Evolutionary conservation across 2,329 filamentous ascomycete genomes (phyloP), one percentile per base, ranked within the genome.

Genomic region (Simplicillium sp.): DNA sequence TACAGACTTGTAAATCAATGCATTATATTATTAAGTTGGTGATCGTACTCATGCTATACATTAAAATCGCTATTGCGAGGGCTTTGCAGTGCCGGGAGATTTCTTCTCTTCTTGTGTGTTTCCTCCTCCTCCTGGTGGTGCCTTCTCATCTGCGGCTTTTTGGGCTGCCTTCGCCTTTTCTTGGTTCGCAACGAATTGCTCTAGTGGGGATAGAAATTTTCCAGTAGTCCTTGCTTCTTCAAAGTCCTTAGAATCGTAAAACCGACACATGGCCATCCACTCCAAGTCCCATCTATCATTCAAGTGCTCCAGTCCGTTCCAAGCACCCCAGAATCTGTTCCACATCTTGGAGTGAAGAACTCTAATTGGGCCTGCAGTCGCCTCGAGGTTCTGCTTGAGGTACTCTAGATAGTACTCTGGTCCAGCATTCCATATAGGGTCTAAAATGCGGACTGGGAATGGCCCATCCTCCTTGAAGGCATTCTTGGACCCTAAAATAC

Each of bases 301-400:
- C 16, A 37, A 14, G 11, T 37, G 36, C 36, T 18, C 14, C 36
- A 37, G 16, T 15, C 25, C 25, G 16, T 25, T 28, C 36, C 36
- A 37, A 11, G 25, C n/a, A 15, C 36, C 36, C 36, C 36, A 37
- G 18, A 37, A 37, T 20, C 36, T 20, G 25, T 28, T 37, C 36
- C 36, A 37, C 36, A 37, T 37, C 18, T 37, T 37, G 36, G 29
- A 18, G 18, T 37, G 36, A 20, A 37, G 36, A 28, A 37, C 29
- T 28, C 29, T 37, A 28, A 37, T 20, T 25, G 20, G 20, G 12
- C n/a, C 18, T 17, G n/a, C 36, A 13, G n/a, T 20, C 14, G 20
- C 14, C 36, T 37, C 36, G 17, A 14, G 18, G n/a, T 37, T 20
- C n/a, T 28, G 20, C 16, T 25, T 28, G 11, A 37, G 8, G 14